Base-by-base conservation (phyloP, 805 yeast species). In the Pichia pseudocactophila region DNA sequence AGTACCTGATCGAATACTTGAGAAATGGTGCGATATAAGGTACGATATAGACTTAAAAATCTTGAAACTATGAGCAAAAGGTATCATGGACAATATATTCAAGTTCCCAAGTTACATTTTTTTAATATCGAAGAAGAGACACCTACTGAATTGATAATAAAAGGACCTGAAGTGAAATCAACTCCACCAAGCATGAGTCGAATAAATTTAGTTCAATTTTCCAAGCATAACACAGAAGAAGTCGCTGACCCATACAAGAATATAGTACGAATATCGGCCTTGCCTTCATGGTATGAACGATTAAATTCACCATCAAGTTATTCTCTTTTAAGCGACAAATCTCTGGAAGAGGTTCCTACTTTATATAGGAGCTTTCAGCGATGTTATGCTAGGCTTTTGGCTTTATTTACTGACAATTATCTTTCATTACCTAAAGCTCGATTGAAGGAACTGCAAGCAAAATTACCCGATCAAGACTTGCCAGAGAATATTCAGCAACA, bases 231-330 rank as follows among this genome's bases (percentile, higher is more conserved):
- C 18, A 17, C 13, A 3, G 18, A 27, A 37, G 25, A 25, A 13
- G 7, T 20, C 20, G 30, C 18, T 15, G 15, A 36, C 7, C 16
- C 34, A 11, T 12, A 7, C 6, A 4, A 16, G 4, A 11, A 16
- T 6, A 16, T 16, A 9, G 15, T 41, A 3, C 34, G 34, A 11
- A 17, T 43, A 12, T 39, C 42, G 12, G 9, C 12, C 7, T 12
- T 43, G 12, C 43, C 43, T 3, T 31, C 46, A 7, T 43, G 46
- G 46, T 43, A 39, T 28, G 46, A 43, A 31, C 25, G 46, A 31
- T 18, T 43, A 2, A 19, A 36, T 2, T 15, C 30, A 4, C 42
- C 43, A 13, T 43, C 46, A 15, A 43, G 37, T 17, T 43, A 43
- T 32, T 31, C 25, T 8, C 26, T 43, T 13, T 16, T 30, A 5